Evolutionary conservation across 1,284 basidiomycete genomes (phyloP), one percentile per base, ranked within the genome.

Genomic region (Peniophora sp.): DNA sequence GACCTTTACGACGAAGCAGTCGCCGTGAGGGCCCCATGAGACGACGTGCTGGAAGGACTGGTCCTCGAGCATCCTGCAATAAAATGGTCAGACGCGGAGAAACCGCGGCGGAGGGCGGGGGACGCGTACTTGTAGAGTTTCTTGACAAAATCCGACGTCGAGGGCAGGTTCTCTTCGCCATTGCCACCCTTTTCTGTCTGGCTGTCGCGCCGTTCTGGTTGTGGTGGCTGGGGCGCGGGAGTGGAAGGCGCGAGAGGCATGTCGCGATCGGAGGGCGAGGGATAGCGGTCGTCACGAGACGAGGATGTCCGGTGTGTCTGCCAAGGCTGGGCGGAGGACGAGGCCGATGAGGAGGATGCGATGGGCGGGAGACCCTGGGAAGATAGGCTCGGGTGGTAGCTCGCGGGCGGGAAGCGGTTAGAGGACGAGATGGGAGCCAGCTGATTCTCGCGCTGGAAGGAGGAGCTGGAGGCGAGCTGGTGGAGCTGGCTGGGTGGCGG

Each of bases 131-230:
- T 92, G 84, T 89, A 96, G 14, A 98, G 73, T 69, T 95, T 95
- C 72, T 93, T 97, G 63, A 97, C 94, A 68, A 98, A 98, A 69
- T 97, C 94, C 57, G 79, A 83, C 15, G 87, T 85, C 11, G 83
- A 76, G 3, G 83, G 83, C 84, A 87, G 84, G 54, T 72, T 71
- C 58, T 86, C 85, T 54, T 79, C 78, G 5, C 27, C 27, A 12
- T 12, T 12, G 12, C 12, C 12, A 6, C 6, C 27, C 27, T 32
- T 32, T 32, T 32, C 27, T 32, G 27, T 6, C 27, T 32, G 27
- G 27, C 27, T 11, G 60, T 52, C 57, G 61, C 59, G 44, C 67
- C 66, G 58, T 69, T 68, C 24, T 53, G 55, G 35, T 52, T 47
- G 15, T 53, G 57, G 46, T 57, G 57, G 43, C 41, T 53, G 51